Evolutionary conservation across 2,329 filamentous ascomycete genomes (phyloP).

Genomic region (Zymoseptoria ardabiliae): DNA sequence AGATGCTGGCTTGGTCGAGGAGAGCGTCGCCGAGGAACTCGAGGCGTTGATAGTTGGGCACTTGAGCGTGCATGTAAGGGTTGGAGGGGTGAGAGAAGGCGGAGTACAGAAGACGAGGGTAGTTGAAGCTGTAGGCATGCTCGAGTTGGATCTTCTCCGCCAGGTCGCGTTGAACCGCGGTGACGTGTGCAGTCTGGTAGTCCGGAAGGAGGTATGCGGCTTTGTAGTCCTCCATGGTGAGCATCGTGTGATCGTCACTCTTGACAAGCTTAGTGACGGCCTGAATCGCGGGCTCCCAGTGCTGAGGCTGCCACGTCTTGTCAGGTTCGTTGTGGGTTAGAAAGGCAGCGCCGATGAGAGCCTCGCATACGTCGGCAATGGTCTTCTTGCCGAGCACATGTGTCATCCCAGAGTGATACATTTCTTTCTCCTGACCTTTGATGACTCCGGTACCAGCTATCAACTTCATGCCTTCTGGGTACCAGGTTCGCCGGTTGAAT

Average conservation of each 20-base stretch:
- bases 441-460: constrained; percentile 50
- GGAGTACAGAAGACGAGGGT: constrained; percentile 69
- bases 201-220: constrained; percentile 58
- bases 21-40: constrained; percentile 89
- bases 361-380: constrained; percentile 82
- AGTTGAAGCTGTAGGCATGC: constrained; percentile 61
- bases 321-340: constrained; percentile 46
- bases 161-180: constrained; percentile 62
- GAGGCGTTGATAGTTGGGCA: constrained; percentile 82
- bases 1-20: constrained; percentile 77
- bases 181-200: constrained; percentile 59
- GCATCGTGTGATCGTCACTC: constrained; percentile 61
- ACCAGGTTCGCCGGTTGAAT: constrained; percentile 80
- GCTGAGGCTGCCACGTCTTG: constrained; percentile 34
- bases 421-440: constrained; percentile 36
- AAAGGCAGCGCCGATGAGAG: constrained; percentile 78
- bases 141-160: constrained; percentile 55
- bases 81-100: constrained; percentile 87
- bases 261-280: constrained; percentile 65
- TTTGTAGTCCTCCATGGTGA: constrained; percentile 65
- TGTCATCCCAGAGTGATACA: constrained; percentile 35
- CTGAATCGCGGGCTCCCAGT: constrained; percentile 54
- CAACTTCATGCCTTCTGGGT: constrained; percentile 70
- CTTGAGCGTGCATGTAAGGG: constrained; percentile 62
- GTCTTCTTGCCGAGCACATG: constrained; percentile 74